These are phyloP conservation scores for Chlamydomonas asymmetrica DNA, from an alignment of 139 green algal genomes.

Conservation along the genomic window DNA sequence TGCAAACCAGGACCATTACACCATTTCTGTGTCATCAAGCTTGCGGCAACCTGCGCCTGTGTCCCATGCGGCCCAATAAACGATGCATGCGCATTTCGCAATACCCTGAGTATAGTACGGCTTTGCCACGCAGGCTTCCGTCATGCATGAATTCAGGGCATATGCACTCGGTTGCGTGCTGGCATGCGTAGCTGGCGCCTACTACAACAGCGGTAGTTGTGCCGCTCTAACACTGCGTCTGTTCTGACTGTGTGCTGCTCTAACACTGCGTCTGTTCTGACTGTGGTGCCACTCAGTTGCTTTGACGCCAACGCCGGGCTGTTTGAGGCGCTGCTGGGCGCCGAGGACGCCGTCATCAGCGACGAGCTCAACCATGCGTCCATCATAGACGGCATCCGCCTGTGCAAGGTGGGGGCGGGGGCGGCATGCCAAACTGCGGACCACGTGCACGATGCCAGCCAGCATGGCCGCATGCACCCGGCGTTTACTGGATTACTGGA, in stretches of 20 bases:
- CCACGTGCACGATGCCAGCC: too few relatives aligned
- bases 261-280: conserved; percentile 2
- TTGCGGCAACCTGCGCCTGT: too few relatives aligned
- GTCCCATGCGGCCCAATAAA: too few relatives aligned
- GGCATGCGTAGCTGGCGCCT: too few relatives aligned
- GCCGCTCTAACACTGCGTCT: not conserved
- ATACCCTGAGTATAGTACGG: not conserved
- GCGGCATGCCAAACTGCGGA: too few relatives aligned
- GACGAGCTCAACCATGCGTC: conserved; percentile 77
- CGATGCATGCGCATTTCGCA: too few relatives aligned
- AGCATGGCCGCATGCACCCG: too few relatives aligned
- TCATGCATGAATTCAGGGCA: too few relatives aligned
- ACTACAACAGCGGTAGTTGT: not conserved
- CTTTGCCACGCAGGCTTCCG: not conserved
- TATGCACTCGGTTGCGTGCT: too few relatives aligned
- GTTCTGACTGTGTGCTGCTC: not conserved
- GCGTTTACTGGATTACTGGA: too few relatives aligned
- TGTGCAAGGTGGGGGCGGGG: conserved; percentile 62
- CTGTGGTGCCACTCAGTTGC: conserved; percentile 66
- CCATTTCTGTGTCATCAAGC: too few relatives aligned
- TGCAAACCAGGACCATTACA: too few relatives aligned
- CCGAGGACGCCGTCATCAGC: conserved; percentile 65
- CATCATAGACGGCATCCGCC: conserved; percentile 79
- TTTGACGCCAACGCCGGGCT: conserved; percentile 76
- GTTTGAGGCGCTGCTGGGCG: conserved; percentile 70